Evolutionary conservation across 1,284 basidiomycete genomes (phyloP).

Genomic region (Porodaedalea pini): DNA sequence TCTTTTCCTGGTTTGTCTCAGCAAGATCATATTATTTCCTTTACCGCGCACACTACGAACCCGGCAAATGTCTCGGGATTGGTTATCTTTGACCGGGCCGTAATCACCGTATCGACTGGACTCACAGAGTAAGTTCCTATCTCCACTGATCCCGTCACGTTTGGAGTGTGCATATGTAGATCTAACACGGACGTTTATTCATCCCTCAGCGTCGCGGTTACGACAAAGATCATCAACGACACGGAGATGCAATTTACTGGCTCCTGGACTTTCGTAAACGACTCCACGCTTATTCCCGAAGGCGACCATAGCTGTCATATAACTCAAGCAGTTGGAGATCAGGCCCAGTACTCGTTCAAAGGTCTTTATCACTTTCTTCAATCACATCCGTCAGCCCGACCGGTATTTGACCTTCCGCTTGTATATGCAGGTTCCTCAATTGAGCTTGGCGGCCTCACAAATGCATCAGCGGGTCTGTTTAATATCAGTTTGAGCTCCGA

Average conservation of each 20-base stretch:
- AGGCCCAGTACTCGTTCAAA: conserved; percentile 17
- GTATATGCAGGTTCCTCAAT: conserved; percentile 41
- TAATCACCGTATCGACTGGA: conserved; percentile 21
- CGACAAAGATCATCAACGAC: conserved; percentile 37
- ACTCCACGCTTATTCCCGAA: conserved; percentile 25
- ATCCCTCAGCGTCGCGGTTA: conserved; percentile 36
- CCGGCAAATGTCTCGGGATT: conserved; percentile 19
- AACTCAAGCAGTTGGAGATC: conserved; percentile 14
- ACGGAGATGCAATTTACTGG: conserved; percentile 44
- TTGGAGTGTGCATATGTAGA: conserved; percentile 10
- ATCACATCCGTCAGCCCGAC: background rate
- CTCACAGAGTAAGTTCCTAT: conserved; percentile 14
- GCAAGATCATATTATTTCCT: conserved; percentile 28
- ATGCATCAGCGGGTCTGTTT: conserved; percentile 51
- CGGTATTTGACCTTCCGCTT: background rate
- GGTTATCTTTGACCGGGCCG: conserved; percentile 28
- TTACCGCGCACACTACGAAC: conserved; percentile 29
- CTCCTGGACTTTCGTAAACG: conserved; percentile 43
- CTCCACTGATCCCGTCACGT: conserved; percentile 5
- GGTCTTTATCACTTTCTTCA: conserved; percentile 14
- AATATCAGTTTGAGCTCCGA: conserved; percentile 55
- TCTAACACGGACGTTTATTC: conserved; percentile 17
- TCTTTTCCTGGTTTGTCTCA: conserved; percentile 30
- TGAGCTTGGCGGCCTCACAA: conserved; percentile 52
- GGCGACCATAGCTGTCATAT: conserved; percentile 13